A percentile compares a stretch with the other conserved stretches of the same genome.
Evolutionary conservation across 768 basidiomycete species (phyloP).

Genomic region (Leccinum obscurum): DNA sequence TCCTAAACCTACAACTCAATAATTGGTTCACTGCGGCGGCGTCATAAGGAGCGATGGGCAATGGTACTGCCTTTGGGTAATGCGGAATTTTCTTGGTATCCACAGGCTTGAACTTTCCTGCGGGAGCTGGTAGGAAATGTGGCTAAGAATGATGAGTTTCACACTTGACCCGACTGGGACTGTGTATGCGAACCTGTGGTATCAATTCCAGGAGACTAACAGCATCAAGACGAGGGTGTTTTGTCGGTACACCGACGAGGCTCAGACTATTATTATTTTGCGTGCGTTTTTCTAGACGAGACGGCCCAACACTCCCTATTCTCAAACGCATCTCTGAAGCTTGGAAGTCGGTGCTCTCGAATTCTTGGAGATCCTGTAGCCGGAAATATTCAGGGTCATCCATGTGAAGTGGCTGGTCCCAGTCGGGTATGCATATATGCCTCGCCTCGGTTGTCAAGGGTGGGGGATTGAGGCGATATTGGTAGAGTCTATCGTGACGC

Average conservation of each 20-base stretch:
- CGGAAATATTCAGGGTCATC: constrained; percentile 38
- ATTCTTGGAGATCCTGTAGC: constrained; percentile 45
- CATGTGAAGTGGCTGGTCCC: constrained; percentile 36
- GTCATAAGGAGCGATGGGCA: constrained; percentile 37
- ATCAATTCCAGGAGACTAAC: constrained; percentile 39
- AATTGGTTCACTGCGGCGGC: constrained; percentile 33
- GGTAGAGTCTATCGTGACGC: constrained; percentile 20
- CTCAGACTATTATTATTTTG: neutral
- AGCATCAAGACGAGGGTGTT: constrained; percentile 38
- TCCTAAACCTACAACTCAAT: constrained; percentile 35
- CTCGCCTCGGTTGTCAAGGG: neutral
- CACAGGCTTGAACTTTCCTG: constrained; percentile 15
- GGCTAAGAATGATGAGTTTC: constrained; percentile 24
- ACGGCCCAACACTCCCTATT: neutral
- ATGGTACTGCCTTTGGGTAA: constrained; percentile 38
- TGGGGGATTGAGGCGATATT: constrained; percentile 25
- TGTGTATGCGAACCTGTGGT: constrained; percentile 43
- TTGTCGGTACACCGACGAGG: constrained; percentile 20
- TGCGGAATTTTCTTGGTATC: constrained; percentile 26
- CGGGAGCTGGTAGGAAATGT: constrained; percentile 22
- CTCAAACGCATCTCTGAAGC: constrained; percentile 3
- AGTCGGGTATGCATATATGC: constrained; percentile 31
- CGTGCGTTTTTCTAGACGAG: constrained; percentile 12
- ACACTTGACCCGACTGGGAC: neutral
- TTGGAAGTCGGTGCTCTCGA: constrained; percentile 37